Evolutionary conservation across 1,139 yeast genomes (phyloP), one percentile per base, ranked within the genome.

Genomic region (Suhomyces choctaworum): DNA sequence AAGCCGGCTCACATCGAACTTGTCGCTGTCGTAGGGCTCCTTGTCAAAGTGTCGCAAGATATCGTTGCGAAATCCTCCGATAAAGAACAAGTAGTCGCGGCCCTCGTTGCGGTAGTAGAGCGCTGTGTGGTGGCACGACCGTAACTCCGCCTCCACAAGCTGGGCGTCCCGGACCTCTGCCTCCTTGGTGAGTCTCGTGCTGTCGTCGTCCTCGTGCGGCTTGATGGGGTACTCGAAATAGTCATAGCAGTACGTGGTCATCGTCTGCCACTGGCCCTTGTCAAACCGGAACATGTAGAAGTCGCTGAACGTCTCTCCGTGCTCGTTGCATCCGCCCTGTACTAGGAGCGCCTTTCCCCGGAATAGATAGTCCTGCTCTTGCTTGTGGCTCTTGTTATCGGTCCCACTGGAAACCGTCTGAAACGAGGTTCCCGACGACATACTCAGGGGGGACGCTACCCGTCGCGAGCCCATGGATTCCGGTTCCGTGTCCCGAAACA

Each of bases 111-210:
- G 54, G 36, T 63, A 66, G 34, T 60, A 63, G 27, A 66, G 50
- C 4, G 71, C 66, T 4, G 62, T 56, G 42, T 70, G 76, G 40
- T 70, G 75, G 45, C 75, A 66, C 4, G 70, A 54, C 16, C 75
- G 48, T 22, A 70, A 51, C 45, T 70, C 76, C 6, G 76, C 76
- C 31, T 66, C 73, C 10, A 60, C 50, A 10, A 67, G 49, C 11
- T 51, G 43, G 2, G 74, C 65, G 6, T 54, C 37, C 3, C 43
- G 47, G 4, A 58, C 53, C 36, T 57, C 62, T 5, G 52, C 51
- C 4, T 61, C 64, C 24, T 51, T 46, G 4, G 50, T 39, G 9
- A 59, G 47, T 5, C 36, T 33, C 1, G 53, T 44, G 5, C 48
- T 36, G 38, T 58, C 58, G 22, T 62, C 66, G 42, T 65, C 72